phyloP scores from a whole-genome alignment of 129 eudicot genomes.

The Pittosporum tobira region DNA sequence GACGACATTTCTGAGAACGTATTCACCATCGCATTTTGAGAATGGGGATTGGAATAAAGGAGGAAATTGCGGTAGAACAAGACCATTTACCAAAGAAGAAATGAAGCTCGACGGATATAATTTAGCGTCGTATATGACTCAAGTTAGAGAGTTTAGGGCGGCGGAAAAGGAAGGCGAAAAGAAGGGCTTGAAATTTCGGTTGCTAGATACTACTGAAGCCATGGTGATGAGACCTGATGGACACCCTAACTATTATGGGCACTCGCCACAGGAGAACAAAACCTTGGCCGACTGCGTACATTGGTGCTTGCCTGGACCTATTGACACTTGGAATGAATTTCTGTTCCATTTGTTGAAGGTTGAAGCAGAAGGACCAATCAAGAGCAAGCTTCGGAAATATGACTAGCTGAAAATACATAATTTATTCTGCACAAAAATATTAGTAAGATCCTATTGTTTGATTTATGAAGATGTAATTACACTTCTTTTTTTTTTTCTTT shows the following conservation, averaged over 20 bases:
- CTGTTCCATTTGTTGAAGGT: too few relatives aligned
- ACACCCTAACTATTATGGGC: conserved; percentile 20
- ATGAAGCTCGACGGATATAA: too few relatives aligned
- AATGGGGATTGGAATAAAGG: conserved; percentile 51
- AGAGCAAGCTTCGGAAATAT: too few relatives aligned
- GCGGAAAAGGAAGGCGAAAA: conserved; percentile 44
- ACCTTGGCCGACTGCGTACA: conserved; percentile 25
- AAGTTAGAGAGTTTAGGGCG: conserved; percentile 39
- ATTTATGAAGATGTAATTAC: background rate
- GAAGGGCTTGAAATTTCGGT: conserved; percentile 37
- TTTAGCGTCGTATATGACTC: too few relatives aligned
- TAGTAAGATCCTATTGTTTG: background rate
- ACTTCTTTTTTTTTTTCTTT: too few relatives aligned
- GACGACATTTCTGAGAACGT: conserved; percentile 36
- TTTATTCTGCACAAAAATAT: background rate
- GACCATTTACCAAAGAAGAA: conserved; percentile 31
- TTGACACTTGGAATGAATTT: conserved; percentile 26
- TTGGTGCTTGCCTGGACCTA: conserved; percentile 31
- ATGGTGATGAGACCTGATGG: conserved; percentile 27
- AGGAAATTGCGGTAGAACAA: conserved; percentile 41
- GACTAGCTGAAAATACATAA: background rate
- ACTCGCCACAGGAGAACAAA: conserved; percentile 11
- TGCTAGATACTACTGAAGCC: conserved; percentile 47
- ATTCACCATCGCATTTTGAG: conserved; percentile 60
- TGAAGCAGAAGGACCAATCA: too few relatives aligned